Evolutionary conservation across 2,329 filamentous ascomycete genomes (phyloP).

Genomic region (Dactylellina sp.): DNA sequence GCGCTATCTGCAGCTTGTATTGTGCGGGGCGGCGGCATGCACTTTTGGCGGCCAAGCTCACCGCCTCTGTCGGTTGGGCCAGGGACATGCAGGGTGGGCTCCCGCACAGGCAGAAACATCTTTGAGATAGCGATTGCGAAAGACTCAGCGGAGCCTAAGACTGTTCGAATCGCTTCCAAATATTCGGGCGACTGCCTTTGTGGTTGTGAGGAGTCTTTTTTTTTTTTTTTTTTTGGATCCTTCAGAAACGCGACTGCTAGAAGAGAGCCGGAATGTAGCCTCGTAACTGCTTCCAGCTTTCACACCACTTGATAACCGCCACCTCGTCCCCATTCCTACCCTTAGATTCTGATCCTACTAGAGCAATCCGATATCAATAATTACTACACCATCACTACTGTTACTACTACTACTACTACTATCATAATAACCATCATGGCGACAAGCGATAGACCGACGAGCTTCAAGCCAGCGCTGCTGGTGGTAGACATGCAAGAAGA

Average conservation of each 20-base stretch:
- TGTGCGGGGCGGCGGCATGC: neutral
- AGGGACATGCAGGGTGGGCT: slow-evolving; percentile 27
- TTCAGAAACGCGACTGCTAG: slow-evolving; percentile 28
- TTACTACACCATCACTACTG: no score
- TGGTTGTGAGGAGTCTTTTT: neutral
- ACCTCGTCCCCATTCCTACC: neutral
- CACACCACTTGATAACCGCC: slow-evolving; percentile 27
- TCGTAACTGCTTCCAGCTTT: no score
- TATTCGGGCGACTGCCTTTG: slow-evolving; percentile 21
- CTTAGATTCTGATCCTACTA: no score
- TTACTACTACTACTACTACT: no score
- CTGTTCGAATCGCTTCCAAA: slow-evolving; percentile 25
- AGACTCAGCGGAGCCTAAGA: slow-evolving; percentile 18
- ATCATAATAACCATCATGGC: no score
- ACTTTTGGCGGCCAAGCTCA: slow-evolving; percentile 45
- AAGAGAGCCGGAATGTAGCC: slow-evolving; percentile 21
- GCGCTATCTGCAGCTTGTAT: no score
- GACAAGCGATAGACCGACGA: slow-evolving; percentile 47
- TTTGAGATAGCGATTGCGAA: slow-evolving; percentile 4
- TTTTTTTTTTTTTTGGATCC: slow-evolving; percentile 35
- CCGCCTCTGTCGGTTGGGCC: slow-evolving; percentile 27
- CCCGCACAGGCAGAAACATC: slow-evolving; percentile 32
- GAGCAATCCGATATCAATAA: no score
- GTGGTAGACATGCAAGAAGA: slow-evolving; percentile 94
- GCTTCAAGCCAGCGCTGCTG: slow-evolving; percentile 71